Evolutionary conservation across 306 rosid genomes (phyloP).

Genomic region (Inga oerstediana): DNA sequence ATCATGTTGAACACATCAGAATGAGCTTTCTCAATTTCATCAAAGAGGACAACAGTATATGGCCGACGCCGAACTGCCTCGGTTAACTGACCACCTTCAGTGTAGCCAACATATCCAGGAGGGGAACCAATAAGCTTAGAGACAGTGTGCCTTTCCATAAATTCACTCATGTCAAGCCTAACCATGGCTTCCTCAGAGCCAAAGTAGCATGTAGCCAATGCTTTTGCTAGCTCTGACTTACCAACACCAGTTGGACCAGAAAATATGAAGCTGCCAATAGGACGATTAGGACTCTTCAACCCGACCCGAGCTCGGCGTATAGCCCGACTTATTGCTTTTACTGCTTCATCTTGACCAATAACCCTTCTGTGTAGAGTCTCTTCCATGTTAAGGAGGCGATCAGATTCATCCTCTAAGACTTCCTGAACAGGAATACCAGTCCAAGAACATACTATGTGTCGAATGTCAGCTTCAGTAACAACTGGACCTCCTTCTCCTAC

Average conservation of each 20-base stretch:
- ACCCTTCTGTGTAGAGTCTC: constrained; percentile 83
- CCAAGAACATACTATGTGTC: constrained; percentile 89
- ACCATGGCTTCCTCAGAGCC: constrained; percentile 98
- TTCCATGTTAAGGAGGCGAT: constrained; percentile 98
- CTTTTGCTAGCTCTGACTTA: constrained; percentile 92
- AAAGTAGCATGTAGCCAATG: constrained; percentile 96
- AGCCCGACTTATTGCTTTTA: constrained; percentile 90
- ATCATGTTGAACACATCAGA: constrained; percentile 98
- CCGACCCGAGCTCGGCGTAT: constrained; percentile 98
- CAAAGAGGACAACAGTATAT: constrained; percentile 94
- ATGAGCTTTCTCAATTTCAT: constrained; percentile 98
- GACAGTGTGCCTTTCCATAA: constrained; percentile 95
- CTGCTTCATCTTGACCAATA: constrained; percentile 96
- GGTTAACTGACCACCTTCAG: constrained; percentile 94
- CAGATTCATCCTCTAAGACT: constrained; percentile 90
- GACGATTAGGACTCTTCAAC: constrained; percentile 92
- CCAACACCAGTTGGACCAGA: constrained; percentile 99
- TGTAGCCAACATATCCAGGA: constrained; percentile 97
- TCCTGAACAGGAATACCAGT: constrained; percentile 97
- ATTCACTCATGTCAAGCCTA: constrained; percentile 97
- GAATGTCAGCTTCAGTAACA: constrained; percentile 92
- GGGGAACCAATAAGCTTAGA: constrained; percentile 97
- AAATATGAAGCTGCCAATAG: constrained; percentile 95
- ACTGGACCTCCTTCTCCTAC: constrained; percentile 83
- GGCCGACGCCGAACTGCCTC: constrained; percentile 99